Percentiles rank a stretch among this genome's conserved stretches.
Conservation (phyloP, 1,139 yeast genomes). For the Kazachstania sp. region DNA sequence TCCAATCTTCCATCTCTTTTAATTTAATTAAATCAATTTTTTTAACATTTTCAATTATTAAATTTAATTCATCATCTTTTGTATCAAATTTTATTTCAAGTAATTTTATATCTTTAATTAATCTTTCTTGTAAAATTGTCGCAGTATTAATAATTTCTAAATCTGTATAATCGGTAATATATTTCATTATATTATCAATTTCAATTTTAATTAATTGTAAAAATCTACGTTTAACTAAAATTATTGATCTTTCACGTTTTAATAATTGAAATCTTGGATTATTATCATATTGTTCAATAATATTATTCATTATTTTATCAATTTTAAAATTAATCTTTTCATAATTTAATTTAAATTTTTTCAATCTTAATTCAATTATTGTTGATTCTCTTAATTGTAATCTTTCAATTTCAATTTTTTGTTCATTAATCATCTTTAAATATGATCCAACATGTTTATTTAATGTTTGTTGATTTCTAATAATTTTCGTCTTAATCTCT, state of each 20-base stretch:
- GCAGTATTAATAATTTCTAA: slow-evolving; percentile 9
- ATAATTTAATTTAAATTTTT: slow-evolving; percentile 30
- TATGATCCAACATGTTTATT: slow-evolving; percentile 86
- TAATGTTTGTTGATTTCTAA: slow-evolving; percentile 65
- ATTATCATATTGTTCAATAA: slow-evolving; percentile 35
- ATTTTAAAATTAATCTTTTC: slow-evolving; percentile 36
- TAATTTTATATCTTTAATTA: slow-evolving; percentile 37
- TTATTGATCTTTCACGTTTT: slow-evolving; percentile 35
- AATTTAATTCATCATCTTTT: slow-evolving; percentile 41
- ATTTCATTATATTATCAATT: slow-evolving; percentile 28
- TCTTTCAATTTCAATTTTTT: slow-evolving; percentile 67
- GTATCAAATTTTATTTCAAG: slow-evolving; percentile 46
- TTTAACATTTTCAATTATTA: slow-evolving; percentile 37
- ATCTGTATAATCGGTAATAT: slow-evolving; percentile 12
- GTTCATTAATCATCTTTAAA: slow-evolving; percentile 77
- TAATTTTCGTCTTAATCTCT: slow-evolving; percentile 74
- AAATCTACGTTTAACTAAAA: slow-evolving; percentile 50
- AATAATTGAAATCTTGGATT: slow-evolving; percentile 42
- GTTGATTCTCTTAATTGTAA: slow-evolving; percentile 47
- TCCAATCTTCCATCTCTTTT: slow-evolving; percentile 50
- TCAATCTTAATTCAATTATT: slow-evolving; percentile 35
- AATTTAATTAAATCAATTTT: slow-evolving; percentile 38
- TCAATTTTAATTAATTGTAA: slow-evolving; percentile 39
- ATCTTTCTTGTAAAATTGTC: slow-evolving; percentile 17
- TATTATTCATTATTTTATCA: slow-evolving; percentile 36